Evolutionary conservation across 768 basidiomycete genomes (phyloP), one percentile per base, ranked within the genome.

Genomic region (Agaricus blazei): DNA sequence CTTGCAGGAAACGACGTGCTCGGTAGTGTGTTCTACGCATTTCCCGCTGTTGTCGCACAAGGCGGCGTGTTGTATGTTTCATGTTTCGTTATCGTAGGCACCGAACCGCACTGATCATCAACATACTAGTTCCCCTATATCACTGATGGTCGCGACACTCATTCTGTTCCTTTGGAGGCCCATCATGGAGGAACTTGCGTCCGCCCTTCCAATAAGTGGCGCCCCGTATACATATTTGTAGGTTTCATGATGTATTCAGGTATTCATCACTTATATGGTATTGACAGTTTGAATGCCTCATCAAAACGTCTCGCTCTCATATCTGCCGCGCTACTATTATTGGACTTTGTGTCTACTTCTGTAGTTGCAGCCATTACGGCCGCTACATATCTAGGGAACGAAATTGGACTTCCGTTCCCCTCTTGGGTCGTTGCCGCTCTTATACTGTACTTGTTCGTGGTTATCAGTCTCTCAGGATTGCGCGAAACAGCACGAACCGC

Each of bases 321-420:
- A n/a, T 84, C 80, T 5, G 87, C 87, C 1, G 75, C 84, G 0
- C 72, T 87, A 7, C 76, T 88, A 0, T 69, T 89, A n/a, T 73
- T 91, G 3, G 88, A 91, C 64, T 87, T 83, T 46, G 74, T 83
- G 4, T 78, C 85, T 3, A 90, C 87, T 0, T 74, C 83, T 0
- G 80, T 86, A 11, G 84, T 88, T 19, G 88, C 88, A 0, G 87
- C 88, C 0, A 84, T 86, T 3, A 88, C 88, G 0, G 87, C 88
- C 0, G 74, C 79, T 3, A 73, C 80, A 3, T 90, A 90, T 59
- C 78, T 90, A 38, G 72, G 75, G 2, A 85, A 85, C 24, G 87
- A 90, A 63, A 75, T 85, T 7, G 57, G 64, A 2, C 64, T 86
- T 9, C 84, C 84, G 0, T 83, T 88, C 61, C 78, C 82, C 0